Percentiles rank a stretch among this genome's conserved stretches.
Conservation (phyloP, 1,284 basidiomycete species). For the Hypsizygus ulmarius region DNA sequence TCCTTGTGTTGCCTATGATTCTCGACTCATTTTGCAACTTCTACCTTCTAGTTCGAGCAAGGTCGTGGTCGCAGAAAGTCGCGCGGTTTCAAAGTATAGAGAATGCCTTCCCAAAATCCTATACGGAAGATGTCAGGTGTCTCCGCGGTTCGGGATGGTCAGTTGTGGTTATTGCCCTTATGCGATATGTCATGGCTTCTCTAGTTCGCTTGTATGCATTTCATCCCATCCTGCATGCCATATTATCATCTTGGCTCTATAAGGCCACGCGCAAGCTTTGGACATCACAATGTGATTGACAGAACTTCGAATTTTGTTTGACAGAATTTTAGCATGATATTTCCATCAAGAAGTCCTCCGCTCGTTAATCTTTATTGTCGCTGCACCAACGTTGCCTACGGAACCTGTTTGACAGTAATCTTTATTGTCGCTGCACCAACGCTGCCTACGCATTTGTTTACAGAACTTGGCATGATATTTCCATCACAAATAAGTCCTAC, state of each 20-base stretch:
- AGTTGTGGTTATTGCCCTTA: constrained; percentile 12
- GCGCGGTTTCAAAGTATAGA: constrained; percentile 86
- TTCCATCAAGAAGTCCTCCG: too few relatives aligned
- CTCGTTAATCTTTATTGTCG: too few relatives aligned
- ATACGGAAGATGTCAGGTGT: constrained; percentile 1
- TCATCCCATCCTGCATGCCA: constrained; percentile 5
- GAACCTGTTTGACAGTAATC: too few relatives aligned
- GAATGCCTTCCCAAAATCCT: constrained; percentile 13
- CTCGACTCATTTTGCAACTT: constrained; percentile 16
- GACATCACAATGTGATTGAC: too few relatives aligned
- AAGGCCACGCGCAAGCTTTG: neutral
- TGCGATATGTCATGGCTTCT: constrained; percentile 20
- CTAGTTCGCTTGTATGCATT: constrained; percentile 16
- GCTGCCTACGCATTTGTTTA: too few relatives aligned
- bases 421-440: too few relatives aligned
- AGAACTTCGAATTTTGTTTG: too few relatives aligned
- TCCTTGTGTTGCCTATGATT: neutral
- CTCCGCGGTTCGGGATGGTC: constrained; percentile 13
- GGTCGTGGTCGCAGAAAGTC: constrained; percentile 94
- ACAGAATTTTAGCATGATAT: too few relatives aligned
- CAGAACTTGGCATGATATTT: too few relatives aligned
- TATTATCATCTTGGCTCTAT: neutral
- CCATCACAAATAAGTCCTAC: too few relatives aligned
- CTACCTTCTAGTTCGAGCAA: constrained; percentile 65
- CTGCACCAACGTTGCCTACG: too few relatives aligned